Percentiles rank a stretch among this genome's conserved stretches.
These are phyloP conservation scores for Tricholoma matsutake DNA, from an alignment of 768 basidiomycete genomes.

Conservation along the genomic window DNA sequence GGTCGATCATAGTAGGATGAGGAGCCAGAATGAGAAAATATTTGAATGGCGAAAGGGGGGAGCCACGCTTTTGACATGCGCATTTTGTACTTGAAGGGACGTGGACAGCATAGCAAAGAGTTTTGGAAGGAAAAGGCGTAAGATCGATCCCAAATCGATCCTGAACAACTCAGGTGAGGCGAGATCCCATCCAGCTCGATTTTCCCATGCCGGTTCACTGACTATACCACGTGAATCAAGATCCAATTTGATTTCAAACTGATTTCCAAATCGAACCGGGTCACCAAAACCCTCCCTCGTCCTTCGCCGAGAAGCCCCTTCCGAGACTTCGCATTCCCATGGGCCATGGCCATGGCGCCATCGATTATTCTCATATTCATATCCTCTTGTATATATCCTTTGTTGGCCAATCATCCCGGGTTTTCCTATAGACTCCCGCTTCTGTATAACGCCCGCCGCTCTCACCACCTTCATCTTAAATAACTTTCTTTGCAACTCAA, in stretches of 20 bases:
- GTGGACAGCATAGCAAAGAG: conserved; percentile 18
- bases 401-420: conserved; percentile 14
- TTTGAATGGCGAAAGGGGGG: conserved; percentile 17
- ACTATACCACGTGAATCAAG: conserved; percentile 23
- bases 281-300: too few relatives aligned
- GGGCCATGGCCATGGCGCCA: not conserved
- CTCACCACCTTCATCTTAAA: conserved; percentile 3
- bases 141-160: conserved; percentile 16
- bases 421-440: not conserved
- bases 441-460: conserved; percentile 11
- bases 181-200: conserved; percentile 24
- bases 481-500: conserved; percentile 8
- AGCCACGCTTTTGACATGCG: conserved; percentile 22
- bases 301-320: not conserved
- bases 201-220: conserved; percentile 27
- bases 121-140: conserved; percentile 7
- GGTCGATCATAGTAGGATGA: conserved; percentile 24
- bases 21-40: conserved; percentile 14
- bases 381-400: conserved; percentile 2
- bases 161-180: conserved; percentile 10
- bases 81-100: conserved; percentile 25
- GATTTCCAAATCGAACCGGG: conserved; percentile 6
- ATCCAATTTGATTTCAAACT: conserved; percentile 17
- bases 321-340: not conserved
- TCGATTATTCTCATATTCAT: conserved; percentile 14